Conservation (phyloP, 2,329 filamentous ascomycete genomes). For the Emmonsia crescens region DNA sequence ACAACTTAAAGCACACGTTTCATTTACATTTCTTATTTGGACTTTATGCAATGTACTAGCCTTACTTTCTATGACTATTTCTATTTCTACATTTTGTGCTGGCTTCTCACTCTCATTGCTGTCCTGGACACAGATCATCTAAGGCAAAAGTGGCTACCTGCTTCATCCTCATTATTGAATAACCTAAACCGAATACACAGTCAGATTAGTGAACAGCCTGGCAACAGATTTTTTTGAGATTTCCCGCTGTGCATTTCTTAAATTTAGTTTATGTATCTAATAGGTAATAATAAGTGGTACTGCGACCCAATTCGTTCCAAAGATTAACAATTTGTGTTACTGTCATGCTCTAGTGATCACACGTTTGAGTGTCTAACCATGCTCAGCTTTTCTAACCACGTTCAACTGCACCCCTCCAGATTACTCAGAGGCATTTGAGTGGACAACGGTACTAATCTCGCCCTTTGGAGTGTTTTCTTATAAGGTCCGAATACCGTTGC, state of each 20-base stretch:
- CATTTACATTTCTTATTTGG: not conserved
- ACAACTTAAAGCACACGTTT: not conserved
- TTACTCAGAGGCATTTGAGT: conserved; percentile 33
- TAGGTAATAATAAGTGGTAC: too few species aligned
- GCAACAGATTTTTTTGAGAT: too few species aligned
- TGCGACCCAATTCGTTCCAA: too few species aligned
- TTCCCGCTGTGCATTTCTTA: too few species aligned
- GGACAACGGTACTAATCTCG: conserved; percentile 17
- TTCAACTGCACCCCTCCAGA: conserved; percentile 13
- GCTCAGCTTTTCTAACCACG: not conserved
- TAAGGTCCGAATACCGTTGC: conserved; percentile 20
- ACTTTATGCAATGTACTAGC: not conserved
- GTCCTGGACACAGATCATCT: not conserved
- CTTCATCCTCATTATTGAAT: not conserved
- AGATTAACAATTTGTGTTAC: too few species aligned
- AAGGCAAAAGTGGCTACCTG: not conserved
- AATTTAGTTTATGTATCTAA: too few species aligned
- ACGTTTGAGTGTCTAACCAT: too few species aligned
- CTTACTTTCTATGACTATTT: not conserved
- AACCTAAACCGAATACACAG: too few species aligned
- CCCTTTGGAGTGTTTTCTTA: conserved; percentile 8
- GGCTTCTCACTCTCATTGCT: not conserved
- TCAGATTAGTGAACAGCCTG: too few species aligned
- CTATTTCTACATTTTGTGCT: not conserved
- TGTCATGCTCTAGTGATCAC: too few species aligned